phyloP scores from a whole-genome alignment of 2,329 filamentous ascomycete species.

The Lachnellula arida region DNA sequence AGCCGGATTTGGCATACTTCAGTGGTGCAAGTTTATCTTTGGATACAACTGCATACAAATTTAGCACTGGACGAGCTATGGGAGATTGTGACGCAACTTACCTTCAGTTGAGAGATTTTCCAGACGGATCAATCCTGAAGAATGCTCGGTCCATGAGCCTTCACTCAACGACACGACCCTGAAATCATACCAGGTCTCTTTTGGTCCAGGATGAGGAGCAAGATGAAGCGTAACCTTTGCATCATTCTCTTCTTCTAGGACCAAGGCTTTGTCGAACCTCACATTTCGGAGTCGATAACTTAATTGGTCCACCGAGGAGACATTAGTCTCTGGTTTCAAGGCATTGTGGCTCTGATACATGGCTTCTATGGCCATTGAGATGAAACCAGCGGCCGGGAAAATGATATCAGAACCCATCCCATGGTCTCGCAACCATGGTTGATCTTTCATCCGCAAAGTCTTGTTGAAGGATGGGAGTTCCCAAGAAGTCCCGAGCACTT shows the following conservation, averaged over 20 bases:
- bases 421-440: conserved; percentile 50
- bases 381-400: conserved; percentile 36
- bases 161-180: conserved; percentile 24
- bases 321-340: too few species aligned
- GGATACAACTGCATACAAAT: too few species aligned
- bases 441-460: conserved; percentile 34
- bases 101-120: too few species aligned
- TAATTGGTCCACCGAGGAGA: too few species aligned
- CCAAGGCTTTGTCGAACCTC: conserved; percentile 4
- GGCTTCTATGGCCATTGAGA: conserved; percentile 21
- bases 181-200: conserved; percentile 27
- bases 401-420: conserved; percentile 43
- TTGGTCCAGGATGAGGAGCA: neutral
- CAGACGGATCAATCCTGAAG: too few species aligned
- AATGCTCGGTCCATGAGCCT: conserved; percentile 20
- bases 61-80: too few species aligned
- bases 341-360: conserved; percentile 9
- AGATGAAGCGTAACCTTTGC: neutral
- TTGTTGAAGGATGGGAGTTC: conserved; percentile 29
- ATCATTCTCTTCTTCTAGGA: neutral
- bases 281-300: too few species aligned
- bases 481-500: conserved; percentile 14
- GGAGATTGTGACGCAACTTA: too few species aligned
- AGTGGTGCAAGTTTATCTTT: too few species aligned
- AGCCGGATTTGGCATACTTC: too few species aligned